Evolutionary conservation across 306 rosid genomes (phyloP), one percentile per base, ranked within the genome.

Genomic region (Clitoria ternatea): DNA sequence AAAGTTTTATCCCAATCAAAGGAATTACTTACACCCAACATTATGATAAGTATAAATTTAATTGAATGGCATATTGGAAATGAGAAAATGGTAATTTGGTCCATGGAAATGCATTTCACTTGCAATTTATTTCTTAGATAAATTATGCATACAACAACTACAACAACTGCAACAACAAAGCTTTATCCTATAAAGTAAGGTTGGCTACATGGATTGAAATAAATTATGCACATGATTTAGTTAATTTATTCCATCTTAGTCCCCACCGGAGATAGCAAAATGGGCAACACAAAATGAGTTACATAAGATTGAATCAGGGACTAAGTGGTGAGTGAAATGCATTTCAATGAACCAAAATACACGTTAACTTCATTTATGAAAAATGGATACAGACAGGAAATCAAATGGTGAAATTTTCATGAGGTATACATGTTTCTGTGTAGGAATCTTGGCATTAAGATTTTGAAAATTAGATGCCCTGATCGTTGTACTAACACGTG

Each of bases 361-460:
- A 37, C 14, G 29, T 30, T 39, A 26, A 24, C 55, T 32, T 2
- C 43, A 48, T 30, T 10, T 47, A 48, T 24, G 45, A 48, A 47
- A 17, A 12, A 23, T 22, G 20, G 27, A 49, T 18, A 48, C 20
- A 60, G 6, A 54, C 33, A 55, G 61, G 60, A 49, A 19, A 50
- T 23, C 42, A 48, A 48, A 45, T 7, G 24, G 20, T 2, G 42
- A 20, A 49, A 40, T 26, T 32, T 55, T 19, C 67, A 32, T 54
- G 35, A 66, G 72, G 59, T 77, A 40, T 80, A 88, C 90, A 32
- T 64, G 78, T 73, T 75, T 78, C 64, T 63, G 79, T 15, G 50
- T 26, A 18, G 73, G 35, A 43, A 48, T 45, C 61, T 74, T 74
- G 48, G 66, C 79, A 64, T 80, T 66, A 43, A 23, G 26, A 69